Percentiles rank a stretch among this genome's conserved stretches.
These are phyloP conservation scores for Rhamnella rubrinervis DNA, from an alignment of 331 rosid genomes.

Conservation along the genomic window DNA sequence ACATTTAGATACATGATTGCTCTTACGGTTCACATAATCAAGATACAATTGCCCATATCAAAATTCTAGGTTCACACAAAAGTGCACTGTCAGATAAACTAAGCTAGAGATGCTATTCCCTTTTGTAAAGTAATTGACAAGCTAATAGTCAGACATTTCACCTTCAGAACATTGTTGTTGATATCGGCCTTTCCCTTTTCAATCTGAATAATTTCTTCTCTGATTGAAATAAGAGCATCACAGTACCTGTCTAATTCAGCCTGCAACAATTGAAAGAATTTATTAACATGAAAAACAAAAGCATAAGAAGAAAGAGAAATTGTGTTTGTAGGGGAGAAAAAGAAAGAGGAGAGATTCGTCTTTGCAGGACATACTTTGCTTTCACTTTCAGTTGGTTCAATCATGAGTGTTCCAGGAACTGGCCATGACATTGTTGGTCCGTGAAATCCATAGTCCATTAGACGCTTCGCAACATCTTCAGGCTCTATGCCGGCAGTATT, in stretches of 20 bases:
- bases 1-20: conserved; percentile 11
- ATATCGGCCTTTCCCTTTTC: conserved; percentile 90
- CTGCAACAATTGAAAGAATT: conserved; percentile 44
- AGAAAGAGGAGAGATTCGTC: background rate
- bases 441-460: conserved; percentile 92
- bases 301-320: background rate
- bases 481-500: conserved; percentile 90
- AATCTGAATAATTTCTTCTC: conserved; percentile 78
- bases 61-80: too few species aligned
- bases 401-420: conserved; percentile 99
- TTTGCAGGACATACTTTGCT: conserved; percentile 65
- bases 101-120: background rate
- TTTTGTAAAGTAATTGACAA: background rate
- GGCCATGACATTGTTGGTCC: conserved; percentile 99
- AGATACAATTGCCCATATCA: too few species aligned
- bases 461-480: conserved; percentile 94
- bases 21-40: too few species aligned
- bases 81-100: too few species aligned
- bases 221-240: conserved; percentile 81
- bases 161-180: conserved; percentile 90
- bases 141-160: conserved; percentile 14
- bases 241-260: conserved; percentile 93
- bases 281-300: conserved; percentile 11
- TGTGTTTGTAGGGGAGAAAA: background rate
- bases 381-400: conserved; percentile 99